phyloP scores from a whole-genome alignment of 106 monocot genomes.

The Dendrobium chrysotoxum region DNA sequence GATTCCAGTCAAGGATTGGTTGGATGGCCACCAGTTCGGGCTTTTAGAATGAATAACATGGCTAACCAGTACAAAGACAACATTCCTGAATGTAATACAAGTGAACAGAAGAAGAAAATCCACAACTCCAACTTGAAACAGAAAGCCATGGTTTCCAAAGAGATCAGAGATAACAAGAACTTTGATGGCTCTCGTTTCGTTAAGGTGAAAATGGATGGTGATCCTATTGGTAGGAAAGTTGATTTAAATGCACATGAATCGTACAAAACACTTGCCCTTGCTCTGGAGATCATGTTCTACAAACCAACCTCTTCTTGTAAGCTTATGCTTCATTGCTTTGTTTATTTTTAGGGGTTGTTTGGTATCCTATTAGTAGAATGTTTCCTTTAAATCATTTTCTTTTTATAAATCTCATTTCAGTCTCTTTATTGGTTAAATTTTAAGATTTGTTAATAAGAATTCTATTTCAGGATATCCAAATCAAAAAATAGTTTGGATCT shows the following conservation, averaged over 20 bases:
- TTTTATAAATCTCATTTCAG: too few species aligned
- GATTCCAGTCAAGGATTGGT: neutral
- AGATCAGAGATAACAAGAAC: neutral
- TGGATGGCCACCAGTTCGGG: neutral
- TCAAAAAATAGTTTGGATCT: too few species aligned
- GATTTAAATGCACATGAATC: conserved; percentile 30
- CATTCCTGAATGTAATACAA: neutral
- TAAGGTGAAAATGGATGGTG: conserved; percentile 53
- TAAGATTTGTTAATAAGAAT: too few species aligned
- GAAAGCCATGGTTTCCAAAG: neutral
- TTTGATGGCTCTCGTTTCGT: conserved; percentile 14
- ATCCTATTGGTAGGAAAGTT: conserved; percentile 46
- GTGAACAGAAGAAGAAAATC: neutral
- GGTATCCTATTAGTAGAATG: too few species aligned
- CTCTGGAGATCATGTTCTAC: conserved; percentile 43
- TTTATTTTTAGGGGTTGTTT: too few species aligned
- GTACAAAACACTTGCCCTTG: conserved; percentile 28
- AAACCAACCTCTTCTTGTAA: conserved; percentile 1
- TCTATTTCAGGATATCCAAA: too few species aligned
- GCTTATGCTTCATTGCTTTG: neutral
- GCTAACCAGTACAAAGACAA: conserved; percentile 1
- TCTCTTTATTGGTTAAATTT: too few species aligned
- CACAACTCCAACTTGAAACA: neutral
- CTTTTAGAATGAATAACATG: conserved; percentile 1
- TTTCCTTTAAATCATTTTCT: too few species aligned